These are phyloP conservation scores for Boletellus ananiceps DNA, from an alignment of 768 basidiomycete genomes.

Conservation along the genomic window DNA sequence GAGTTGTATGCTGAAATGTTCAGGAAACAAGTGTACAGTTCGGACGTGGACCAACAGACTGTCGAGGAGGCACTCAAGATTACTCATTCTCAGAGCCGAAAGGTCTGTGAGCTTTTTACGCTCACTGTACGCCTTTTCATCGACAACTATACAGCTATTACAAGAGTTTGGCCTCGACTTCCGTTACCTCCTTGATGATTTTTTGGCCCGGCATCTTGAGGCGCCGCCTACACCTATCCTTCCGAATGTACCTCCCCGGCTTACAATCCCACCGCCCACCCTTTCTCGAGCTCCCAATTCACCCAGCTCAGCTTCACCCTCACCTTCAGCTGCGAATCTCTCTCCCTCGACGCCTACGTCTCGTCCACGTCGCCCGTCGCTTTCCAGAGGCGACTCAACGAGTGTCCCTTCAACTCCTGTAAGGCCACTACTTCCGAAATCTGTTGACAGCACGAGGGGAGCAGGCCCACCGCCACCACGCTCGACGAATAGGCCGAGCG, in stretches of 20 bases:
- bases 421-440: conserved; percentile 28
- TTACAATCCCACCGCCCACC: conserved; percentile 16
- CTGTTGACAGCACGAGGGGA: conserved; percentile 23
- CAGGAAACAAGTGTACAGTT: conserved; percentile 85
- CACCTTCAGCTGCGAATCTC: conserved; percentile 13
- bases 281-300: conserved; percentile 14
- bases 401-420: conserved; percentile 11
- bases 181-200: conserved; percentile 80
- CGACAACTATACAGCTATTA: conserved; percentile 50
- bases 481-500: conserved; percentile 63
- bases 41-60: conserved; percentile 64
- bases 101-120: conserved; percentile 43
- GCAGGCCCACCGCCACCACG: conserved; percentile 63
- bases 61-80: conserved; percentile 77
- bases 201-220: conserved; percentile 52
- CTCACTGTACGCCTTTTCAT: not conserved
- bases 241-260: conserved; percentile 28
- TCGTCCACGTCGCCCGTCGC: conserved; percentile 25
- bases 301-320: conserved; percentile 9
- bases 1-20: conserved; percentile 82
- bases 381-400: conserved; percentile 27
- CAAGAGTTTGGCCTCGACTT: conserved; percentile 95
- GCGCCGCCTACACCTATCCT: conserved; percentile 18
- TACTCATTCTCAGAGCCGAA: conserved; percentile 75
- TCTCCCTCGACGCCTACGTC: conserved; percentile 25